These are phyloP conservation scores for Cryptococcus sp. DNA, from an alignment of 1,284 basidiomycete species.

Conservation along the genomic window DNA sequence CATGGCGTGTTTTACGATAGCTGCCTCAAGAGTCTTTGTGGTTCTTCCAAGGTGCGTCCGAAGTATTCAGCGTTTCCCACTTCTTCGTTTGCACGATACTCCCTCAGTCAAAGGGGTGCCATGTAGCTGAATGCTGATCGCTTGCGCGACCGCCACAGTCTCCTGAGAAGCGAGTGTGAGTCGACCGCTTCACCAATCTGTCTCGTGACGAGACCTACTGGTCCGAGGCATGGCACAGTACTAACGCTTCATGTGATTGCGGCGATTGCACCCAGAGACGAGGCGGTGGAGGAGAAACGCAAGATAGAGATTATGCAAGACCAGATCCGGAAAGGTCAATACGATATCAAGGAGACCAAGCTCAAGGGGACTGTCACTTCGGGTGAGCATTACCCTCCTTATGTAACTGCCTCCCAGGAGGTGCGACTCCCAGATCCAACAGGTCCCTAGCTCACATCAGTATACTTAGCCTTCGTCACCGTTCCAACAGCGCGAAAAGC, in stretches of 20 bases:
- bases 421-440: not conserved
- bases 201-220: too few species aligned
- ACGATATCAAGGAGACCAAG: constrained; percentile 4
- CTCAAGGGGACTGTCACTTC: constrained; percentile 17
- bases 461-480: constrained; percentile 31
- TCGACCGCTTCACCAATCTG: not conserved
- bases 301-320: constrained; percentile 16
- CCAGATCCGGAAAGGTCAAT: constrained; percentile 15
- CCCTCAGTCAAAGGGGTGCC: too few species aligned
- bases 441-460: not conserved
- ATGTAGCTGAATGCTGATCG: not conserved
- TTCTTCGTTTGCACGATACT: too few species aligned
- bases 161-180: constrained; percentile 1
- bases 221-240: too few species aligned
- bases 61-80: too few species aligned
- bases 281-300: constrained; percentile 13
- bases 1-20: constrained; percentile 16
- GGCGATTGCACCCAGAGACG: constrained; percentile 9
- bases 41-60: constrained; percentile 9
- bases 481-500: constrained; percentile 27
- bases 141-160: not conserved
- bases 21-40: constrained; percentile 14
- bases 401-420: not conserved
- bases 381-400: constrained; percentile 5
- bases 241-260: not conserved